Conservation (phyloP, 495 filamentous ascomycete species). For the Articulospora tetracladia region DNA sequence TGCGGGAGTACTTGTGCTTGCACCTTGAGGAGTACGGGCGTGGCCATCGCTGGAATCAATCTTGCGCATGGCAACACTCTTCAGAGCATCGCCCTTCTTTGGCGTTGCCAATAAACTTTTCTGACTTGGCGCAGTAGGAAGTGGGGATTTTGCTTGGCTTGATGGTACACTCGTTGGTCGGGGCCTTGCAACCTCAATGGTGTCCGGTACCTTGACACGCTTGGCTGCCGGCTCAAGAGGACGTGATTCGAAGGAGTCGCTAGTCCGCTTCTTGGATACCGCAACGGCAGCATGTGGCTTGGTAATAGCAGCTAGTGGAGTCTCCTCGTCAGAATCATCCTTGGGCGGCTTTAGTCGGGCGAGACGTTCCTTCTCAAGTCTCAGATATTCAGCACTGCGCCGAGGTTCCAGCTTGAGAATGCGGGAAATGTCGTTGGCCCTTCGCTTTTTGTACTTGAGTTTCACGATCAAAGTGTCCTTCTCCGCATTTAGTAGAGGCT, state of each 20-base stretch:
- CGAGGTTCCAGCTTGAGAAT: slow-evolving; percentile 5
- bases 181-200: slow-evolving; percentile 13
- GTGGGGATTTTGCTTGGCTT: slow-evolving; percentile 18
- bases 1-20: slow-evolving; percentile 16
- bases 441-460: slow-evolving; percentile 23
- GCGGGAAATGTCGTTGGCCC: slow-evolving; percentile 9
- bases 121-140: slow-evolving; percentile 5
- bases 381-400: background rate
- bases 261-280: slow-evolving; percentile 1
- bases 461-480: slow-evolving; percentile 16
- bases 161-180: slow-evolving; percentile 8
- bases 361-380: slow-evolving; percentile 12
- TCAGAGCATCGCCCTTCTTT: slow-evolving; percentile 24
- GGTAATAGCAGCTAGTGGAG: background rate
- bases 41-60: slow-evolving; percentile 23
- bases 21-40: slow-evolving; percentile 23
- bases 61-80: slow-evolving; percentile 24
- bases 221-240: slow-evolving; percentile 16
- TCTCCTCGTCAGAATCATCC: slow-evolving; percentile 4
- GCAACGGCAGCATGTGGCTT: background rate
- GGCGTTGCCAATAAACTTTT: slow-evolving; percentile 22
- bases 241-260: slow-evolving; percentile 6
- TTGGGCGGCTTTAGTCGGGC: background rate
- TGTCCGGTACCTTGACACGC: slow-evolving; percentile 12
- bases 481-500: background rate